Percentiles rank a stretch among this genome's conserved stretches.
Evolutionary conservation across 2,329 filamentous ascomycete species (phyloP).

Genomic region (Zymoseptoria pseudotritici): DNA sequence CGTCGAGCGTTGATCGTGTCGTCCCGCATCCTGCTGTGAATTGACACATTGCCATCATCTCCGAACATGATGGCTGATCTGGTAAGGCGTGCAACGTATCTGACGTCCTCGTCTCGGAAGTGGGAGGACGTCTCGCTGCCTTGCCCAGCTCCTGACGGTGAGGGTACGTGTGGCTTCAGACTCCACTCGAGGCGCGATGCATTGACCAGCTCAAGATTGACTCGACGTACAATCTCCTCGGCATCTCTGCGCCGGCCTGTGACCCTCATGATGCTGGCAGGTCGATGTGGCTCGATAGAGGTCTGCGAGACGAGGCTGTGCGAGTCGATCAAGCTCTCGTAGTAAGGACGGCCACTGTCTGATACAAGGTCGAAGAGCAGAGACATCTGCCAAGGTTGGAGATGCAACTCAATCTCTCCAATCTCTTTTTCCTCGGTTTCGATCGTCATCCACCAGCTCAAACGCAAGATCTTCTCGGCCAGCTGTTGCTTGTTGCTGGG

Average conservation of each 20-base stretch:
- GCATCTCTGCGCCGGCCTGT: slow-evolving; percentile 25
- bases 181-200: slow-evolving; percentile 11
- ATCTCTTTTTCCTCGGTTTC: slow-evolving; percentile 19
- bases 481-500: slow-evolving; percentile 8
- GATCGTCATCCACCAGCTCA: slow-evolving; percentile 21
- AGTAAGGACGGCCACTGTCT: slow-evolving; percentile 7
- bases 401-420: slow-evolving; percentile 23
- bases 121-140: not conserved
- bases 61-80: slow-evolving; percentile 9
- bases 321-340: slow-evolving; percentile 17
- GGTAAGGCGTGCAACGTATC: slow-evolving; percentile 14
- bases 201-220: slow-evolving; percentile 15
- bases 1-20: slow-evolving; percentile 16
- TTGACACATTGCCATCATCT: not conserved
- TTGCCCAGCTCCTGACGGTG: not conserved
- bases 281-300: slow-evolving; percentile 16
- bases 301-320: slow-evolving; percentile 15
- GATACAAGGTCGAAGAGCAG: slow-evolving; percentile 20
- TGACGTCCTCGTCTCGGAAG: slow-evolving; percentile 15
- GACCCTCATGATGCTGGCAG: slow-evolving; percentile 23
- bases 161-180: slow-evolving; percentile 9
- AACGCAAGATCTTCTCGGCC: slow-evolving; percentile 22
- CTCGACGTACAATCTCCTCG: slow-evolving; percentile 20
- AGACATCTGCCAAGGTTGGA: slow-evolving; percentile 23
- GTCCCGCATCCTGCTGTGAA: slow-evolving; percentile 6